Conservation (phyloP, 495 filamentous ascomycete species). For the Penicillium angulare region DNA sequence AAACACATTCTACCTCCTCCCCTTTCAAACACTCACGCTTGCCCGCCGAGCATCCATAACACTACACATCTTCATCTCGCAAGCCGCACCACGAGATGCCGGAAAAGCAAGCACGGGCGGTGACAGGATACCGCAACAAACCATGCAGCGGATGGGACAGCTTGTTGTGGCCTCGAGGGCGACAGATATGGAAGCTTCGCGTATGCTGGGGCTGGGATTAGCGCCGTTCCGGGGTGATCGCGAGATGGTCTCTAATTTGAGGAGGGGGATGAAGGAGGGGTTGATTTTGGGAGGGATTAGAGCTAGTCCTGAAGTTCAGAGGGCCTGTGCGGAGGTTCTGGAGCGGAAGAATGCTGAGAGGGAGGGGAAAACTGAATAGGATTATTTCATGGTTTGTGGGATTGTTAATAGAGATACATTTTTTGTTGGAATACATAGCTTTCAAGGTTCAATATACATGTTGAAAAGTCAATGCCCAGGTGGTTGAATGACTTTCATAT, state of each 20-base stretch:
- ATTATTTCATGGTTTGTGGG: background rate
- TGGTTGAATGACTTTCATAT: no score
- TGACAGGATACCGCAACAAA: slow-evolving; percentile 30
- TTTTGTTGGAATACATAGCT: no score
- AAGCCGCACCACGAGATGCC: slow-evolving; percentile 50
- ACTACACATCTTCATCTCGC: slow-evolving; percentile 87
- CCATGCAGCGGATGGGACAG: slow-evolving; percentile 41
- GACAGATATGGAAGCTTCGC: slow-evolving; percentile 63
- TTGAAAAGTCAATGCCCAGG: no score
- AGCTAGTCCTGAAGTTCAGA: slow-evolving; percentile 70
- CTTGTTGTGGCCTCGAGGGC: slow-evolving; percentile 47
- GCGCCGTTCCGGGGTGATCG: slow-evolving; percentile 78
- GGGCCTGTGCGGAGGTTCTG: slow-evolving; percentile 64
- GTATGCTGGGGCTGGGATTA: slow-evolving; percentile 73
- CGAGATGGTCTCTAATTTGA: slow-evolving; percentile 55
- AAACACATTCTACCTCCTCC: slow-evolving; percentile 63
- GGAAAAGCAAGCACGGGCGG: background rate
- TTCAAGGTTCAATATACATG: no score
- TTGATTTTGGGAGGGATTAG: slow-evolving; percentile 72
- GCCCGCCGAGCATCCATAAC: slow-evolving; percentile 73
- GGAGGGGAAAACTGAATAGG: slow-evolving; percentile 20
- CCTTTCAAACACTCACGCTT: slow-evolving; percentile 81
- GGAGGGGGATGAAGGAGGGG: slow-evolving; percentile 71
- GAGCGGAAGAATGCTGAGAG: slow-evolving; percentile 47
- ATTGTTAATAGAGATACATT: background rate